phyloP scores from a whole-genome alignment of 306 rosid genomes.

The Glycine soja region DNA sequence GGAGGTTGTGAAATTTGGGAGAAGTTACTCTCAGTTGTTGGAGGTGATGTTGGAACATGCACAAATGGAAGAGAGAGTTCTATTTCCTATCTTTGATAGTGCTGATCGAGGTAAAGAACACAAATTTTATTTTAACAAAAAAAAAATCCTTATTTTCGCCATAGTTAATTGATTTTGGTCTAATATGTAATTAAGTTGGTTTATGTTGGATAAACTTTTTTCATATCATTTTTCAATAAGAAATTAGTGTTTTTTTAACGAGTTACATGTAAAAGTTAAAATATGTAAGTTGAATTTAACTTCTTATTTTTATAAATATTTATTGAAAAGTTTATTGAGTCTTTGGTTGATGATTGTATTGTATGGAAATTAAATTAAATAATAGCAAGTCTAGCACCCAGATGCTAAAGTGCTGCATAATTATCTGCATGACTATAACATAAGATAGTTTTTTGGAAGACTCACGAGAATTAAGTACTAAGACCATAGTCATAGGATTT shows the following conservation, averaged over 20 bases:
- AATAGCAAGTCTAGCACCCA: background rate
- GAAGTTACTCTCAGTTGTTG: constrained; percentile 72
- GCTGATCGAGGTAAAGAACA: constrained; percentile 70
- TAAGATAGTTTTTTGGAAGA: no score
- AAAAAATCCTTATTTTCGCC: background rate
- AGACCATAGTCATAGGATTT: no score
- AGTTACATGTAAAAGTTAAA: background rate
- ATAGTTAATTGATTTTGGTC: background rate
- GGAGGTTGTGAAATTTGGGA: constrained; percentile 69
- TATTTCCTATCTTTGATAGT: constrained; percentile 72
- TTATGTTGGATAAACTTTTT: no score
- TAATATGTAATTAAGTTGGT: background rate
- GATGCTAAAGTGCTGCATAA: no score
- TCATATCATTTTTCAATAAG: no score
- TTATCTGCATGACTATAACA: no score
- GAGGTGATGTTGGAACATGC: constrained; percentile 87
- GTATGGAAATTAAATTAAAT: background rate
- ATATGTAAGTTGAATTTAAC: background rate
- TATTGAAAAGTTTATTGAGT: no score
- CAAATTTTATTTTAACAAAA: background rate
- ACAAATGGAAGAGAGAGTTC: constrained; percentile 81
- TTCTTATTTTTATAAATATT: no score
- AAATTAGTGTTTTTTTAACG: no score
- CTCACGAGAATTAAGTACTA: no score
- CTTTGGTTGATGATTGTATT: background rate